phyloP scores from a whole-genome alignment of 2,329 filamentous ascomycete species.

The Metarhizium album region DNA sequence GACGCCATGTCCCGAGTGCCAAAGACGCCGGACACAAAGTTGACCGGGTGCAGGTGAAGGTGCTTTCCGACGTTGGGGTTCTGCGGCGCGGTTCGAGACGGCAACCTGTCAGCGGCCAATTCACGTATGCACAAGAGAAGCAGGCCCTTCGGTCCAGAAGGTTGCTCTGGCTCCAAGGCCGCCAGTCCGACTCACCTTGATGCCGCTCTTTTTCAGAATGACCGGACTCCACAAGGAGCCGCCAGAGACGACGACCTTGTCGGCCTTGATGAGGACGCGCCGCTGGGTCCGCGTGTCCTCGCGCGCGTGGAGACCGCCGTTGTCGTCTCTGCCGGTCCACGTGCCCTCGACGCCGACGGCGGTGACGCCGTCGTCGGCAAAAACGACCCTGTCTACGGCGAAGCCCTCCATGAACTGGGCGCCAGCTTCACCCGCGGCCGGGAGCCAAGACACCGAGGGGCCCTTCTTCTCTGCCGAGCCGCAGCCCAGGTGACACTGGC shows the following conservation, averaged over 20 bases:
- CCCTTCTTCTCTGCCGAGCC: slow-evolving; percentile 67
- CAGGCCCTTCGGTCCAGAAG: not conserved
- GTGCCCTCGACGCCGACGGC: slow-evolving; percentile 62
- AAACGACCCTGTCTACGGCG: slow-evolving; percentile 57
- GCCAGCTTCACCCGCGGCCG: slow-evolving; percentile 66
- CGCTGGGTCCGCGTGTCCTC: slow-evolving; percentile 38
- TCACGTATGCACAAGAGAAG: not conserved
- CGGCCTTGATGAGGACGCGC: slow-evolving; percentile 62
- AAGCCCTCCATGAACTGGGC: slow-evolving; percentile 81
- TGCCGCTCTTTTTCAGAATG: slow-evolving; percentile 64
- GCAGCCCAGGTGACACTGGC: slow-evolving; percentile 50
- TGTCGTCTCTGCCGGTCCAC: slow-evolving; percentile 62
- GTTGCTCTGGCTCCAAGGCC: not conserved
- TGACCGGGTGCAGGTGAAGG: slow-evolving; percentile 70
- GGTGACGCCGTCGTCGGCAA: slow-evolving; percentile 45
- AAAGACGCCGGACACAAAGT: slow-evolving; percentile 49
- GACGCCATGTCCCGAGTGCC: slow-evolving; percentile 53
- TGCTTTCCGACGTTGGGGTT: slow-evolving; percentile 76
- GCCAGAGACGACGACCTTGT: slow-evolving; percentile 67
- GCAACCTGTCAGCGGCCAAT: slow-evolving; percentile 14
- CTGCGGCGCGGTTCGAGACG: no score
- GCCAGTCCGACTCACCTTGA: slow-evolving; percentile 40
- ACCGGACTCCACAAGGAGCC: slow-evolving; percentile 71
- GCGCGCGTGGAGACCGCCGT: slow-evolving; percentile 44
- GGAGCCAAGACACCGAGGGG: slow-evolving; percentile 64